Conservation (phyloP, 306 rosid species). For the Acacia crassicarpa region DNA sequence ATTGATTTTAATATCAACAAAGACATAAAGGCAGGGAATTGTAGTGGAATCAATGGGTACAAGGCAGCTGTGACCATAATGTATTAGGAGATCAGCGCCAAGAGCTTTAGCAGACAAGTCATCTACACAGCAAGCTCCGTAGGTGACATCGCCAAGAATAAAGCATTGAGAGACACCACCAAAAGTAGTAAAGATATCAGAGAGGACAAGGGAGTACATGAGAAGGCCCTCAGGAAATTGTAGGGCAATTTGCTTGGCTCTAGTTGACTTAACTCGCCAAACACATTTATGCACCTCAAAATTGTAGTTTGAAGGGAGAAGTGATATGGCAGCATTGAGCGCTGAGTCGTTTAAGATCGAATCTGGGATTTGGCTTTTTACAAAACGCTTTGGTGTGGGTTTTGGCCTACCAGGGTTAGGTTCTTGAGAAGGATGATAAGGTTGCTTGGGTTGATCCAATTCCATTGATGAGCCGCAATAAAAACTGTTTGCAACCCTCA, state of each 20-base stretch:
- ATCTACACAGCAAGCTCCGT: constrained; percentile 86
- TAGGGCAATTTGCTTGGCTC: constrained; percentile 69
- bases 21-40: constrained; percentile 86
- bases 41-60: constrained; percentile 80
- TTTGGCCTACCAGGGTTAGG: constrained; percentile 13
- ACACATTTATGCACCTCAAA: constrained; percentile 88
- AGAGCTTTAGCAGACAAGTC: constrained; percentile 79
- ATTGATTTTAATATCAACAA: constrained; percentile 79
- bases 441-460: constrained; percentile 21
- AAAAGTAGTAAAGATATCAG: constrained; percentile 80
- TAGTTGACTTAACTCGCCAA: constrained; percentile 74
- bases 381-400: constrained; percentile 41
- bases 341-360: constrained; percentile 47
- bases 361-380: constrained; percentile 51
- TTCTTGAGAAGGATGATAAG: not conserved
- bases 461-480: constrained; percentile 6
- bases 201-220: constrained; percentile 79
- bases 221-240: constrained; percentile 93
- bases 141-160: constrained; percentile 80
- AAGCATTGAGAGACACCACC: constrained; percentile 61
- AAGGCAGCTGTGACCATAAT: constrained; percentile 91
- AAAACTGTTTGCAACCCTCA: no score
- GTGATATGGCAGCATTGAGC: constrained; percentile 46
- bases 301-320: constrained; percentile 68
- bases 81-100: constrained; percentile 68